Evolutionary conservation across 768 basidiomycete species (phyloP).

Genomic region (Suillus variegatus): DNA sequence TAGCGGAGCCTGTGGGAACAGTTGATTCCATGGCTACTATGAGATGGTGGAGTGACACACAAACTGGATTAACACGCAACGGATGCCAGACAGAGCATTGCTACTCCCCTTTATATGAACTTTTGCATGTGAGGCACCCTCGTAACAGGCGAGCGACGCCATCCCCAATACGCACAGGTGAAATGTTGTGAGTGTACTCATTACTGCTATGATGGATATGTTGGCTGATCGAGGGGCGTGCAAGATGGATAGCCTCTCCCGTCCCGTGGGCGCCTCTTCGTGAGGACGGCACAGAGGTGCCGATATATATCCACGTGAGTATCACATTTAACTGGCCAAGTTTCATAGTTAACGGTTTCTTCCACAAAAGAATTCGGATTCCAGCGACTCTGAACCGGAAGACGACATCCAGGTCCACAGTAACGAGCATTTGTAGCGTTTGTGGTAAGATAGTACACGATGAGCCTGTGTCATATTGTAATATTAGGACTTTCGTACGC

Average conservation of each 20-base stretch:
- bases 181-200: neutral
- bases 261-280: neutral
- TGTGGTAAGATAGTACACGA: neutral
- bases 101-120: neutral
- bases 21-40: neutral
- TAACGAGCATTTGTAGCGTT: too few species aligned
- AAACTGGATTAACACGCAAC: neutral
- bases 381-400: neutral
- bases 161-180: constrained; percentile 1
- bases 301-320: neutral
- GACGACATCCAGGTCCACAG: too few species aligned
- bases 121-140: neutral
- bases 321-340: neutral
- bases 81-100: constrained; percentile 1
- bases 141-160: neutral
- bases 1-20: neutral
- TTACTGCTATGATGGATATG: neutral
- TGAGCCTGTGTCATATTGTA: neutral
- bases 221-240: neutral
- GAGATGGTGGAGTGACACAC: constrained; percentile 1
- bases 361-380: neutral
- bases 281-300: neutral
- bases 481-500: neutral
- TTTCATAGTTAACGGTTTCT: neutral
- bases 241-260: neutral